Evolutionary conservation across 2,329 filamentous ascomycete genomes (phyloP).

Genomic region (Epichloe festucae): DNA sequence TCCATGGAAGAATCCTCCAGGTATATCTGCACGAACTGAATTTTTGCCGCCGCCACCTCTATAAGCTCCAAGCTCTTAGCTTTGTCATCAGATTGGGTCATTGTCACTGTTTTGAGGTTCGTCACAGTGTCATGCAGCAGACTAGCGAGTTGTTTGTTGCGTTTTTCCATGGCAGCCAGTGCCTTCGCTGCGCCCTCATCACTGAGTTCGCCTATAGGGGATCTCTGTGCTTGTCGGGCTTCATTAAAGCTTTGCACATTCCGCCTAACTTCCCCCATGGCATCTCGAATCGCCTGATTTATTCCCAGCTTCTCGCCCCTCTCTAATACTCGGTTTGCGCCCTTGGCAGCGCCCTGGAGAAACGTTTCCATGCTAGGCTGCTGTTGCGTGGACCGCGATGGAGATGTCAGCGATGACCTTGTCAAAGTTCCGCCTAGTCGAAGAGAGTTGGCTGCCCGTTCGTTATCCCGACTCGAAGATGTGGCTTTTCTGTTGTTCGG

Average conservation of each 20-base stretch:
- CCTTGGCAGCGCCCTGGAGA: conserved; percentile 64
- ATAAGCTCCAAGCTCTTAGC: conserved; percentile 38
- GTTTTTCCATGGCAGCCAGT: conserved; percentile 42
- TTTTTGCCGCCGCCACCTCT: conserved; percentile 46
- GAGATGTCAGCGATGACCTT: conserved; percentile 33
- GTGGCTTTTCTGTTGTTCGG: conserved; percentile 3
- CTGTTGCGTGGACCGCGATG: conserved; percentile 40
- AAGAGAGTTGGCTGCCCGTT: conserved; percentile 21
- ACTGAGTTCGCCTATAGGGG: conserved; percentile 21
- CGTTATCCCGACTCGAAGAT: conserved; percentile 21
- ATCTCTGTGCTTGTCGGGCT: conserved; percentile 29
- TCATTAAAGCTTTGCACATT: conserved; percentile 59
- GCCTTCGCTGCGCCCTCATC: conserved; percentile 23
- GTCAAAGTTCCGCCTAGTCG: conserved; percentile 28
- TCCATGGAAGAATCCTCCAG: conserved; percentile 44
- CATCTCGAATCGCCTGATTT: conserved; percentile 69
- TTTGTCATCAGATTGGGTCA: conserved; percentile 34
- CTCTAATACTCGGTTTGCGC: conserved; percentile 61
- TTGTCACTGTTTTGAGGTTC: conserved; percentile 48
- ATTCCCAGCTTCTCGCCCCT: conserved; percentile 65
- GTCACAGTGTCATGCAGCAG: conserved; percentile 56
- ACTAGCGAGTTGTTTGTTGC: conserved; percentile 52
- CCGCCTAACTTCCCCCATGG: conserved; percentile 68
- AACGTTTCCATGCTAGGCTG: conserved; percentile 54
- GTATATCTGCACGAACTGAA: conserved; percentile 52